Evolutionary conservation across 305 asterid genomes (phyloP).

Genomic region (Euphrasia arctica): DNA sequence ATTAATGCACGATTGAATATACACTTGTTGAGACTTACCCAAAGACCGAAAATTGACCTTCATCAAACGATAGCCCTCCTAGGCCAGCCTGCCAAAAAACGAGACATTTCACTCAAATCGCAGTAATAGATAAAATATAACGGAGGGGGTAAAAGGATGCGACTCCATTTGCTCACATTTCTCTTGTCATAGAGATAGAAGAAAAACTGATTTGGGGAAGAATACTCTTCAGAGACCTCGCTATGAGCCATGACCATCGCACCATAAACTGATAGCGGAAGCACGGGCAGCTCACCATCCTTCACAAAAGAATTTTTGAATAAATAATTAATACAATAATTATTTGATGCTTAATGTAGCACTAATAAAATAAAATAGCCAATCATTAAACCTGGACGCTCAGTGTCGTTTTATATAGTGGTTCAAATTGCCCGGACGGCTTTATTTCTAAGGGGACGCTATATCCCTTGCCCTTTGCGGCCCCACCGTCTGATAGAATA

Average conservation of each 20-base stretch:
- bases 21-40: conserved; percentile 46
- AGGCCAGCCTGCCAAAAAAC: conserved; percentile 68
- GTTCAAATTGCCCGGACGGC: conserved; percentile 98
- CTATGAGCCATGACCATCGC: conserved; percentile 94
- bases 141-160: neutral
- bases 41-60: conserved; percentile 92
- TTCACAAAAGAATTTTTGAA: conserved; percentile 28
- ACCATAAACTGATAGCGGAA: conserved; percentile 92
- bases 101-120: conserved; percentile 4
- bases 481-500: conserved; percentile 60
- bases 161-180: conserved; percentile 53
- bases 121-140: neutral
- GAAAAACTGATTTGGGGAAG: conserved; percentile 97
- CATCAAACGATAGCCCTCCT: conserved; percentile 94
- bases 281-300: conserved; percentile 98
- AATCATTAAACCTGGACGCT: conserved; percentile 62
- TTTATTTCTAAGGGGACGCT: conserved; percentile 85
- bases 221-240: conserved; percentile 73
- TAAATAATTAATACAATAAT: too few relatives aligned
- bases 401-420: conserved; percentile 73
- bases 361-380: conserved; percentile 9
- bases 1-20: neutral
- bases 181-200: conserved; percentile 90
- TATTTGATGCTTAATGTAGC: conserved; percentile 9
- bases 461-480: conserved; percentile 59